These are phyloP conservation scores for Huntiella savannae DNA, from an alignment of 2,329 filamentous ascomycete genomes.

Conservation along the genomic window DNA sequence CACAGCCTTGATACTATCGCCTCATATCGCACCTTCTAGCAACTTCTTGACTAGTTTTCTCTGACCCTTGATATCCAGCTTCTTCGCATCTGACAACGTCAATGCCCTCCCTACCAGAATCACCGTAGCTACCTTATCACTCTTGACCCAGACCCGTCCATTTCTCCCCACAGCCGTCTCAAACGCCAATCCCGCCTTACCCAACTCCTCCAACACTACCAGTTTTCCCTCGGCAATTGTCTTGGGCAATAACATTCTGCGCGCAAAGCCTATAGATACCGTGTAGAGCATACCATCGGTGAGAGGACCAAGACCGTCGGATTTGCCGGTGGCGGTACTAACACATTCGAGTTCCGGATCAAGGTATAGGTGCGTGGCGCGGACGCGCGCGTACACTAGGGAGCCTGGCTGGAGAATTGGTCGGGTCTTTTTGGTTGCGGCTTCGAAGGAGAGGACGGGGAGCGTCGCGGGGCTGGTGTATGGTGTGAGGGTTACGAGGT, in stretches of 20 bases:
- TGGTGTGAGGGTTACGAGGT: slow-evolving; percentile 57
- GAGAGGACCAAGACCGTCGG: slow-evolving; percentile 70
- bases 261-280: slow-evolving; percentile 64
- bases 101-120: slow-evolving; percentile 64
- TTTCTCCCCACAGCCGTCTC: slow-evolving; percentile 90
- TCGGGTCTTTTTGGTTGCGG: slow-evolving; percentile 76
- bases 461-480: slow-evolving; percentile 48
- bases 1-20: too few relatives aligned
- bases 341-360: slow-evolving; percentile 85
- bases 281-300: slow-evolving; percentile 72
- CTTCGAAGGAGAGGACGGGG: slow-evolving; percentile 81
- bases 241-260: slow-evolving; percentile 51
- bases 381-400: slow-evolving; percentile 75
- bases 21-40: slow-evolving; percentile 1
- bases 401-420: slow-evolving; percentile 57
- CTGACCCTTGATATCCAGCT: slow-evolving; percentile 45
- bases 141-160: slow-evolving; percentile 80
- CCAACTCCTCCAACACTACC: slow-evolving; percentile 62
- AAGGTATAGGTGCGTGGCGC: slow-evolving; percentile 59
- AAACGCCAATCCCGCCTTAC: slow-evolving; percentile 58
- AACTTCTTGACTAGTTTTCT: slow-evolving; percentile 49
- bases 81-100: slow-evolving; percentile 53
- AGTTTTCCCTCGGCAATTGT: slow-evolving; percentile 43
- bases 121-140: slow-evolving; percentile 51
- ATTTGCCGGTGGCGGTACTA: slow-evolving; percentile 66